phyloP scores from a whole-genome alignment of 83 land plant genomes.

The Picea engelmannii region DNA sequence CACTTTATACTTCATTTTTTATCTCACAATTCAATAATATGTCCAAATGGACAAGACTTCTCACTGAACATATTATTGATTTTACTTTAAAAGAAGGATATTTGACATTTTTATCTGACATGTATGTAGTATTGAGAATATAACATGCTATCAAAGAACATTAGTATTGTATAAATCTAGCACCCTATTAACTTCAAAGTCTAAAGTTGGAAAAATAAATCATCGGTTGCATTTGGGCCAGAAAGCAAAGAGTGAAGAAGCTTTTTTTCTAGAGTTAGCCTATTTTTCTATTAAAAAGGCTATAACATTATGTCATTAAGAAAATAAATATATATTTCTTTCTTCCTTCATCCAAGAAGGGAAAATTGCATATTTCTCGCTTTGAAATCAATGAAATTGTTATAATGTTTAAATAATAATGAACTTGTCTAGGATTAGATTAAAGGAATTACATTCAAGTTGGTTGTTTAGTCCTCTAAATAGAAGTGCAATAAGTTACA shows the following conservation, averaged over 20 bases:
- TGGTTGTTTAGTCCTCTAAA: conserved; percentile 10
- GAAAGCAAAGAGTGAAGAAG: not conserved
- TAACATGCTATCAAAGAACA: no score
- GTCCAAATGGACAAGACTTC: not conserved
- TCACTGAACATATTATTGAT: conserved; percentile 1
- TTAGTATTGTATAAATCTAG: not conserved
- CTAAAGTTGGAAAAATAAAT: not conserved
- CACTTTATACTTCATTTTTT: conserved; percentile 22
- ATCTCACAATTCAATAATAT: conserved; percentile 37
- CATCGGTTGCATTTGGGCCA: not conserved
- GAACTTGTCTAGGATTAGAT: not conserved
- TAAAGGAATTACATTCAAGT: not conserved
- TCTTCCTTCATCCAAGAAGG: not conserved
- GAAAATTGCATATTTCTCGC: not conserved
- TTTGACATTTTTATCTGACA: conserved; percentile 4
- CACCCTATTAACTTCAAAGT: not conserved
- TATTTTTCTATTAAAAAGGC: not conserved
- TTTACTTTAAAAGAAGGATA: not conserved
- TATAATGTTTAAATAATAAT: not conserved
- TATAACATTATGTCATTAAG: not conserved
- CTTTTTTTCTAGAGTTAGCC: not conserved
- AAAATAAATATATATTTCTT: not conserved
- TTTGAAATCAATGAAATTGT: not conserved
- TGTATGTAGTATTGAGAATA: not conserved
- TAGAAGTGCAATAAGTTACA: no score